phyloP scores from a whole-genome alignment of 768 basidiomycete genomes.

The Mycena rebaudengoi region DNA sequence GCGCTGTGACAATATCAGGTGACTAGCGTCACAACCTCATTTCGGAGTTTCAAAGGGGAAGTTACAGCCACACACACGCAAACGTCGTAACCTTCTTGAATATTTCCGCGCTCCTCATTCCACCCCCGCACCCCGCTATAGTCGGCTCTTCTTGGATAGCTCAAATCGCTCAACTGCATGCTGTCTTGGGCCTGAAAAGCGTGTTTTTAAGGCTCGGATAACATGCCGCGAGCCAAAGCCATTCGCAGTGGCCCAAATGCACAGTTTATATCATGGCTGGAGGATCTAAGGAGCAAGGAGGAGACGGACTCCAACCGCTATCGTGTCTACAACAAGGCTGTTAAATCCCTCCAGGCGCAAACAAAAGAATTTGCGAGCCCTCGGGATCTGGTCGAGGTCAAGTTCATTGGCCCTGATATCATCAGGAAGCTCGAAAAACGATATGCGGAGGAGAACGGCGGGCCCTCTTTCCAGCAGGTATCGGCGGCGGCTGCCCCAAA shows the following conservation, averaged over 20 bases:
- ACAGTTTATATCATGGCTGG: too few species aligned
- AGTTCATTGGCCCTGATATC: not conserved
- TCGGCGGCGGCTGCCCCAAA: not conserved
- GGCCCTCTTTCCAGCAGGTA: not conserved
- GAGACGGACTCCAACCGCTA: constrained; percentile 4
- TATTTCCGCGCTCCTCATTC: too few species aligned
- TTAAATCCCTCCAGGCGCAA: not conserved
- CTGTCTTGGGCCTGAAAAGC: too few species aligned
- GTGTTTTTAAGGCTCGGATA: too few species aligned
- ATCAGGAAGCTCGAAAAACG: not conserved
- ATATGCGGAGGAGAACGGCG: not conserved
- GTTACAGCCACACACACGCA: too few species aligned
- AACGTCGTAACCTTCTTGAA: too few species aligned
- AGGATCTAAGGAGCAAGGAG: not conserved
- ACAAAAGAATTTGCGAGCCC: constrained; percentile 6
- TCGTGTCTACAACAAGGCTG: constrained; percentile 5
- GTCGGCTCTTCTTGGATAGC: too few species aligned
- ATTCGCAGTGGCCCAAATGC: too few species aligned
- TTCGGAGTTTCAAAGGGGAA: too few species aligned
- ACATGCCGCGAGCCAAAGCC: too few species aligned
- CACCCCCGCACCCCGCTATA: too few species aligned
- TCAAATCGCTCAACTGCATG: too few species aligned
- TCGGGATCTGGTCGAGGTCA: not conserved
- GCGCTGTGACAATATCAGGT: not conserved
- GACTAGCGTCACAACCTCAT: not conserved